Evolutionary conservation across 1,139 yeast species (phyloP), one percentile per base, ranked within the genome.

Genomic region (Yarrowia galli): DNA sequence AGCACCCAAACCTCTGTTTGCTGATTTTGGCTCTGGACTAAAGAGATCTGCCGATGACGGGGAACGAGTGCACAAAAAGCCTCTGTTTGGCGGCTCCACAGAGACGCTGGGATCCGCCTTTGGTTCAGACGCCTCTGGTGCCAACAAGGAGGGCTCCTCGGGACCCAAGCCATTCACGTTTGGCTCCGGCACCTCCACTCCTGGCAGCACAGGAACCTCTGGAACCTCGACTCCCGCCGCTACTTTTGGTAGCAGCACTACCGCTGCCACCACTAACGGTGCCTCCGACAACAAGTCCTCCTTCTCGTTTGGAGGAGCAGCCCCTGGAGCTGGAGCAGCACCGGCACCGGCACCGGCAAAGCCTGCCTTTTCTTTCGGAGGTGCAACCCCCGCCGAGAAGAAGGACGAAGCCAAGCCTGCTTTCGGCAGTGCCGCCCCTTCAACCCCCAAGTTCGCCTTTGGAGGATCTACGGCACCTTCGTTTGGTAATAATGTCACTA

Each of bases 41-140:
- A 56, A 56, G 38, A 56, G 63, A 42, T 40, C 63, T 25, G 63
- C 49, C 6, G 63, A 42, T 10, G 63, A 42, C 18, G 48, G 20
- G 1, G 63, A 42, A 16, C 48, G 20, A 7, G 28, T 38, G 1
- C 9, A n/a, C 16, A 56, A 56, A 35, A 25, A 16, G 16, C 60
- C 60, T 45, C 22, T 53, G 60, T 53, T 53, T 53, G 45, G 58
- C 16, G 13, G 56, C n/a, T 49, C 56, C 8, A 12, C 40, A 6
- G 56, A 32, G 7, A 49, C 20, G 40, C 40, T 20, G 13, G 56
- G 25, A 6, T 2, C 40, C 2, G 18, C 25, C 13, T 49, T 49
- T 49, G 56, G 40, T 1, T 18, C 56, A 1, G 38, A 13, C 18
- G 38, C 16, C 18, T 18, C 56, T 2, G 15, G 18, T 12, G 35